Percentiles rank a stretch among this genome's conserved stretches.
phyloP scores from a whole-genome alignment of 305 asterid genomes.

The Fraxinus sp. region DNA sequence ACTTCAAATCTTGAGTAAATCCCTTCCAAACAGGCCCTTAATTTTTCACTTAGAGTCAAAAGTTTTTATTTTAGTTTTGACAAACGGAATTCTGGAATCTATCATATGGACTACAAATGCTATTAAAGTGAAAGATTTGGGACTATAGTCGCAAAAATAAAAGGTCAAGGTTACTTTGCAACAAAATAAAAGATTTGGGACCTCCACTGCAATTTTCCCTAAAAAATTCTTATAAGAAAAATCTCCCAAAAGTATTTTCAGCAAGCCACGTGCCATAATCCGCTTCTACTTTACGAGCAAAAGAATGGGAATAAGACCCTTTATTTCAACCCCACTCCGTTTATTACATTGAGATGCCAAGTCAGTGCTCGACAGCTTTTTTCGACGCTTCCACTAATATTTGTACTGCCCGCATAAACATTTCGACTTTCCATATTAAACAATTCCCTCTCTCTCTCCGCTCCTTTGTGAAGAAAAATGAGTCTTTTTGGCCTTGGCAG shows the following conservation, averaged over 20 bases:
- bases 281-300: slow-evolving; percentile 15
- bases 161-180: too few species aligned
- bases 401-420: slow-evolving; percentile 14
- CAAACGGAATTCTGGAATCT: too few species aligned
- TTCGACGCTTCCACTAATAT: slow-evolving; percentile 33
- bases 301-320: slow-evolving; percentile 4
- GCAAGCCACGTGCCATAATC: slow-evolving; percentile 21
- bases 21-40: too few species aligned
- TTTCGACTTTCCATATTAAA: slow-evolving; percentile 3
- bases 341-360: slow-evolving; percentile 33
- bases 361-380: slow-evolving; percentile 70
- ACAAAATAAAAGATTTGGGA: too few species aligned
- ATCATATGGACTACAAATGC: too few species aligned
- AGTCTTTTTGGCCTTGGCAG: slow-evolving; percentile 98
- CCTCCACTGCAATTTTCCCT: too few species aligned
- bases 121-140: too few species aligned
- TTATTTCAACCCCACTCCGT: not conserved
- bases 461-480: slow-evolving; percentile 44
- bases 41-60: too few species aligned
- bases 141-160: too few species aligned
- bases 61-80: too few species aligned
- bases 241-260: not conserved
- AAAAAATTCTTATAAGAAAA: not conserved
- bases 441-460: slow-evolving; percentile 24
- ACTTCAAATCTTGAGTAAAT: too few species aligned